phyloP scores from a whole-genome alignment of 2,329 filamentous ascomycete species.

The Colletotrichum destructivum region DNA sequence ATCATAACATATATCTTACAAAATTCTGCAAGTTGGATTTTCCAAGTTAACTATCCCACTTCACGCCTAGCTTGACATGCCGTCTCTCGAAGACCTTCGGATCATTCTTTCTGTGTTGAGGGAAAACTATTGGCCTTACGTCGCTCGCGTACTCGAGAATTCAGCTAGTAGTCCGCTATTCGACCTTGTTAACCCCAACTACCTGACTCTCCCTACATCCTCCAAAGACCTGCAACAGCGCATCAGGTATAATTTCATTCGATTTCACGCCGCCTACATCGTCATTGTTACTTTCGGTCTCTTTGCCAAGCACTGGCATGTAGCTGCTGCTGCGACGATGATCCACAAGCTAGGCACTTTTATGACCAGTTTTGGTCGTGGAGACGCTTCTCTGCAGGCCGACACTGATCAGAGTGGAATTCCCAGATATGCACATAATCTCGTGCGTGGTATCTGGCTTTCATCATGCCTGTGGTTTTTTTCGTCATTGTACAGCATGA shows the following conservation, averaged over 20 bases:
- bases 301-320: not conserved
- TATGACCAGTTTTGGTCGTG: not conserved
- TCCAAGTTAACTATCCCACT: not conserved
- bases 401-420: not conserved
- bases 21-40: not conserved
- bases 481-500: conserved; percentile 6
- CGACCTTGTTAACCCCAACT: not conserved
- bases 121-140: conserved; percentile 4
- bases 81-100: not conserved
- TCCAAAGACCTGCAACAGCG: not conserved
- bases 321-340: conserved; percentile 1
- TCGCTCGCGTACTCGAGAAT: not conserved
- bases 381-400: not conserved
- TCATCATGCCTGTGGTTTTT: not conserved
- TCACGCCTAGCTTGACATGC: not conserved
- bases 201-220: not conserved
- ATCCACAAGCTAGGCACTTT: not conserved
- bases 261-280: not conserved
- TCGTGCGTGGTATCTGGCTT: conserved; percentile 2
- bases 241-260: not conserved
- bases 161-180: not conserved
- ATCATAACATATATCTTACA: not conserved
- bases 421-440: not conserved
- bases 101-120: not conserved
- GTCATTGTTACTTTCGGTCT: not conserved